Evolutionary conservation across 1,284 basidiomycete genomes (phyloP), one percentile per base, ranked within the genome.

Genomic region (Cutaneotrichosporon dermatis): DNA sequence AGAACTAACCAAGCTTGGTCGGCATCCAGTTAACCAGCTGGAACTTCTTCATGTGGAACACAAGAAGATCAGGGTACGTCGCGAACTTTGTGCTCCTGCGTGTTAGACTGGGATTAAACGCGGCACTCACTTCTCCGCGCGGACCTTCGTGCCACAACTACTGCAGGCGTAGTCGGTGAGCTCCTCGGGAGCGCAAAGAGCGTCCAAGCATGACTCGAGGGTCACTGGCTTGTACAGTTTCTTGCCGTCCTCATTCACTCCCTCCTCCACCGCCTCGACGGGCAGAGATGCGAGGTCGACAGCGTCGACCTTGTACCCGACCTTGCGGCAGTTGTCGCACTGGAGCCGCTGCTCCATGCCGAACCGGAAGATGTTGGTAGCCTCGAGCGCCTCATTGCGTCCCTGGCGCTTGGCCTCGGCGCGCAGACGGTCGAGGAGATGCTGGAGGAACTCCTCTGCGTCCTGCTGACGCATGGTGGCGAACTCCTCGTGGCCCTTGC

Each of bases 1-100:
- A 2, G 5, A 25, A 79, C 84, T 39, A 60, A 91, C 90, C 89
- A 40, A 98, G 84, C 76, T 99, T 99, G 5, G 89, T 85, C 0
- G 96, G 95, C 4, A 99, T 92, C 95, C 95, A 99, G 71, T 94
- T 94, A 56, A 95, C 87, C 6, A 97, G 84, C 77, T 95, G 90
- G 81, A 98, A 98, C 70, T 96, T 94, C 69, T 90, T 91, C 55
- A 92, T 88, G 69, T 97, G 94, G 1, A 99, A 76, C 4, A 95
- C 87, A 0, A 99, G 82, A 2, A 93, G 85, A 33, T 92, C 83
- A 0, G 95, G 95, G 82, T 95, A 93, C 0, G 90, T 88, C 5
- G 89, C 84, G 68, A 99, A 90, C 37, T 83, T 85, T 83, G 84
- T 71, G 83, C 86, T 78, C 87, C 93, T 72, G n/a, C n/a, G n/a